phyloP scores from a whole-genome alignment of 2,329 filamentous ascomycete species.

The Colletotrichum camelliae region DNA sequence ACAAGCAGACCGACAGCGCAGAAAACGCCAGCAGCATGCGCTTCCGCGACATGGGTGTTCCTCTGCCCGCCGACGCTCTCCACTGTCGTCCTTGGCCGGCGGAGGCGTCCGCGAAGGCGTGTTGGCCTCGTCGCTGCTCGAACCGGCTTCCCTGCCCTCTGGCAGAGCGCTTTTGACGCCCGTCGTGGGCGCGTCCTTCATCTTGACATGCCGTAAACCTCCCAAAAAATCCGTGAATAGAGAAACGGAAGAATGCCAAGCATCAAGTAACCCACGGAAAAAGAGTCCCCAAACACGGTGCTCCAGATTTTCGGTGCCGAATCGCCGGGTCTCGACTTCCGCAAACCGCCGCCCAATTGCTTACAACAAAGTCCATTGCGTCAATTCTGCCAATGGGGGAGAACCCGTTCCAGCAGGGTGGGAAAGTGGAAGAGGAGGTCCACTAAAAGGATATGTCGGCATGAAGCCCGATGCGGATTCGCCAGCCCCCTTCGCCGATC shows the following conservation, averaged over 20 bases:
- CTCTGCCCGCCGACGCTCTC: conserved; percentile 34
- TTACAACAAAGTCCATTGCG: neutral
- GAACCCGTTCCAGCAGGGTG: neutral
- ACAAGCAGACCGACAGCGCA: conserved; percentile 32
- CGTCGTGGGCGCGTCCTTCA: neutral
- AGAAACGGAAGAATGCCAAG: neutral
- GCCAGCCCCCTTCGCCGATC: conserved; percentile 3
- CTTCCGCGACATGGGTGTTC: conserved; percentile 37
- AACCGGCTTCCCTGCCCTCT: neutral
- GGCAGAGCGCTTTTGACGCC: neutral
- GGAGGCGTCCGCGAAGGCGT: neutral
- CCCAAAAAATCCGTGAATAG: neutral
- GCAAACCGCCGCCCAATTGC: neutral
- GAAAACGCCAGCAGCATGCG: conserved; percentile 34
- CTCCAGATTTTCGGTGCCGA: conserved; percentile 5
- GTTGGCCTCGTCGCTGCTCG: neutral
- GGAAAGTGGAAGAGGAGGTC: neutral
- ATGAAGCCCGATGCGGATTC: neutral
- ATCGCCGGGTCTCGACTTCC: neutral
- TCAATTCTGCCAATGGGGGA: neutral
- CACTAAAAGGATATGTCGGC: conserved; percentile 12
- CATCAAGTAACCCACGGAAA: neutral
- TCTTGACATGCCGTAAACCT: neutral
- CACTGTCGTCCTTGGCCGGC: neutral
- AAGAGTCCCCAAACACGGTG: neutral